Base-by-base conservation (phyloP, 2,329 filamentous ascomycete species). In the Fusarium sp. region DNA sequence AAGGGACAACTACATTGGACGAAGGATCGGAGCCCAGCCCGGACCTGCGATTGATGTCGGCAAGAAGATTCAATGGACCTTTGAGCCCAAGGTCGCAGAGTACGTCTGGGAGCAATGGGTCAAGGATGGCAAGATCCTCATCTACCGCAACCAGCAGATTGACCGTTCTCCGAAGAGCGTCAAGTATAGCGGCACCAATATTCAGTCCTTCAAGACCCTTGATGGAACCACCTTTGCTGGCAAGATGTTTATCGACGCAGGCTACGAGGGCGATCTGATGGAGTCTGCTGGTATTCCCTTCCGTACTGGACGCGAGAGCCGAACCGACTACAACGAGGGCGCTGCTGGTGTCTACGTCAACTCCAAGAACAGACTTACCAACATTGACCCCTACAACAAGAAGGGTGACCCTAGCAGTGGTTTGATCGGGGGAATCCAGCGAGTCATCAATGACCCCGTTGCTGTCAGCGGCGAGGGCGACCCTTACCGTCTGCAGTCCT, bases 181-280 rank as follows among this genome's bases (percentile, higher is more conserved):
- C 18, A 35, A 65, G 13, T 75, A 75, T 52, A 60, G 63, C 18
- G 74, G 74, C 10, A 47, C 69, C 1, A 47, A 62, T 5, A 75
- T 75, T 10, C n/a, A 47, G 0, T 75, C 73, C 13, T 75, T 75
- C 42, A 75, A 52, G 38, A 75, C 73, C 1, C 35, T 63, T 4
- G 54, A 27, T 4, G 73, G 73, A 8, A 40, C 50, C 13, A 31
- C 70, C 54, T 75, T 71, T 9, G 16, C 52, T 8, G 73, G 59
- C 29, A 75, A 76, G 58, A 76, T 75, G 70, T 75, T 75, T 9
- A 75, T 75, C 7, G 73, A 75, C 35, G 74, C 74, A 16, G 68
- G 74, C 25, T 75, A 76, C 9, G 74, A 75, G 25, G 74, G 74
- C n/a, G 74, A 75, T 8, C 56, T 75, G 16, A 76, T 75, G 74